phyloP scores from a whole-genome alignment of 306 rosid species.

The Arachis hypogaea region DNA sequence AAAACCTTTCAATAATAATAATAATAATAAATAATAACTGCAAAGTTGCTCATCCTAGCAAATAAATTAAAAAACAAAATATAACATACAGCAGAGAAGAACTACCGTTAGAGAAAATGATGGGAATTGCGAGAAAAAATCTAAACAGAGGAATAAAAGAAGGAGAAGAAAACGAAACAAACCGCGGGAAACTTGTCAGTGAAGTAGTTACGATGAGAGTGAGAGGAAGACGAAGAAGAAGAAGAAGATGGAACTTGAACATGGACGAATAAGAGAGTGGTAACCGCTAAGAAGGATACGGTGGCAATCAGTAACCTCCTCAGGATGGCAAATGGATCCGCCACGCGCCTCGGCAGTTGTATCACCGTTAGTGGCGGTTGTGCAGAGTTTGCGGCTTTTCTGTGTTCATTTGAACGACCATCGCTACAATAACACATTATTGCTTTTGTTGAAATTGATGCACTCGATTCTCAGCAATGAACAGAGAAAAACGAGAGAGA shows the following conservation, averaged over 20 bases:
- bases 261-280: conserved; percentile 65
- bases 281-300: conserved; percentile 54
- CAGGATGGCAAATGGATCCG: conserved; percentile 48
- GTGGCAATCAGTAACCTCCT: conserved; percentile 71
- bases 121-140: conserved; percentile 7
- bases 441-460: background rate
- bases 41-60: conserved; percentile 3
- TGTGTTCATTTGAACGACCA: conserved; percentile 7
- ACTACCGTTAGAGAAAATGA: conserved; percentile 18
- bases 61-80: background rate
- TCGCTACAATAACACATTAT: background rate
- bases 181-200: conserved; percentile 78
- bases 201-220: conserved; percentile 50
- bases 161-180: background rate
- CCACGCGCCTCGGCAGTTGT: conserved; percentile 62
- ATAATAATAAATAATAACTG: background rate
- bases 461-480: no score
- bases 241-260: conserved; percentile 65
- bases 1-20: background rate
- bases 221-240: background rate
- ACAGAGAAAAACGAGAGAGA: background rate
- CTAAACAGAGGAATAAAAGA: background rate
- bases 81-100: background rate
- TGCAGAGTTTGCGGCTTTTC: background rate
- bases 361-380: no score